Evolutionary conservation across 2,329 filamentous ascomycete species (phyloP).

Genomic region (Fusarium beomiforme): DNA sequence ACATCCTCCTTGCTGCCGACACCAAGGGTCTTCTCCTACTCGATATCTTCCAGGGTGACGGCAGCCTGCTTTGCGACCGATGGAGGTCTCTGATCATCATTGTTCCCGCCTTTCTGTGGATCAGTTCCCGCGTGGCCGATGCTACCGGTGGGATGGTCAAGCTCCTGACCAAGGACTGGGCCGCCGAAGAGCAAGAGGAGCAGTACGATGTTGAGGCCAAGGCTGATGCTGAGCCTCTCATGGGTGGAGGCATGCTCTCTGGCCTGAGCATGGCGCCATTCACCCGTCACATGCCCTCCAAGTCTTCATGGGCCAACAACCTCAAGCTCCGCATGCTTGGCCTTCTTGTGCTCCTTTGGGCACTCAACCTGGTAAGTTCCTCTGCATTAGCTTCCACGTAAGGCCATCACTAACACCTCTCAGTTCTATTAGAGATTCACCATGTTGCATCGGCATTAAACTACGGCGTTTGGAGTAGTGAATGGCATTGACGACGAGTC

Average conservation of each 20-base stretch:
- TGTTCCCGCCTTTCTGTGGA: constrained; percentile 42
- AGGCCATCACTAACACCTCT: neutral
- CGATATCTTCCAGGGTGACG: constrained; percentile 32
- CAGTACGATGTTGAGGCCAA: constrained; percentile 28
- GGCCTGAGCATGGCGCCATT: neutral
- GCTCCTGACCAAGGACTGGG: constrained; percentile 29
- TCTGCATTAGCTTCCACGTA: accelerated
- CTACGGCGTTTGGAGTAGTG: constrained; percentile 31
- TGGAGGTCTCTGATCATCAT: constrained; percentile 42
- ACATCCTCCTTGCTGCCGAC: constrained; percentile 70
- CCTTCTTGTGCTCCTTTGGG: constrained; percentile 30
- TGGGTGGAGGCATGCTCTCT: constrained; percentile 16
- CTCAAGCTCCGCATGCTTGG: constrained; percentile 32
- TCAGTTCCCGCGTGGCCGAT: constrained; percentile 35
- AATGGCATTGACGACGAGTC: constrained; percentile 3
- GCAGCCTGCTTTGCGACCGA: constrained; percentile 34
- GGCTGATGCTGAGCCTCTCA: constrained; percentile 30
- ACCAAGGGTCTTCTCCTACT: constrained; percentile 55
- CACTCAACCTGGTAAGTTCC: constrained; percentile 29
- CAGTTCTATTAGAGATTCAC: constrained; percentile 29
- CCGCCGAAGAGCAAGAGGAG: constrained; percentile 6
- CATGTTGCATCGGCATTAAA: neutral
- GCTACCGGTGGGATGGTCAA: constrained; percentile 36
- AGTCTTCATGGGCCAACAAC: constrained; percentile 27
- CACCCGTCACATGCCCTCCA: constrained; percentile 32